A percentile compares a stretch with the other conserved stretches of the same genome.
phyloP scores from a whole-genome alignment of 2,329 filamentous ascomycete genomes.

The Bipolaris bicolor region DNA sequence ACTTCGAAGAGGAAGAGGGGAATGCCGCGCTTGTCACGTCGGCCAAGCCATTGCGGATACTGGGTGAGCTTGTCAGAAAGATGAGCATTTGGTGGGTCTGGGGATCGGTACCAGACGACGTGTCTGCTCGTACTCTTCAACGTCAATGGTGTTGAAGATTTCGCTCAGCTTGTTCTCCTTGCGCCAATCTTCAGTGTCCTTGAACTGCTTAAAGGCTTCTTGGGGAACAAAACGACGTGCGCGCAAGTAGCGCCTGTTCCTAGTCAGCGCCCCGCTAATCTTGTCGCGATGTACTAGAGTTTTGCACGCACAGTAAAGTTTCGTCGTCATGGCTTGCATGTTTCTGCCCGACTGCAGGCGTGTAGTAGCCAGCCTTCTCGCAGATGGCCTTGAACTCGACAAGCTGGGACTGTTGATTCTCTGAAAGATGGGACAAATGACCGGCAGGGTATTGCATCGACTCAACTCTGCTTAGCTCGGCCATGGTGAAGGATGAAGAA shows the following conservation, averaged over 20 bases:
- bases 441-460: slow-evolving; percentile 70
- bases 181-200: slow-evolving; percentile 87
- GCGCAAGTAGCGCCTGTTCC: slow-evolving; percentile 77
- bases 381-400: slow-evolving; percentile 73
- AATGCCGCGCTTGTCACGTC: slow-evolving; percentile 87
- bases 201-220: slow-evolving; percentile 83
- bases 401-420: slow-evolving; percentile 71
- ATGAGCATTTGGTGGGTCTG: slow-evolving; percentile 5
- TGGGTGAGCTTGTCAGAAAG: slow-evolving; percentile 48
- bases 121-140: slow-evolving; percentile 82
- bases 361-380: slow-evolving; percentile 69
- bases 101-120: slow-evolving; percentile 68
- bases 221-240: slow-evolving; percentile 79
- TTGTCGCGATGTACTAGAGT: slow-evolving; percentile 2
- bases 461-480: slow-evolving; percentile 46
- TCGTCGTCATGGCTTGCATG: slow-evolving; percentile 73
- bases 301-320: slow-evolving; percentile 66
- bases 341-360: slow-evolving; percentile 49
- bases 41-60: slow-evolving; percentile 96
- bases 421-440: slow-evolving; percentile 79
- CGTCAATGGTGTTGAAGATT: slow-evolving; percentile 85
- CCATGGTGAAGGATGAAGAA: slow-evolving; percentile 28
- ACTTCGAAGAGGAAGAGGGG: slow-evolving; percentile 93
- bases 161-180: slow-evolving; percentile 76
- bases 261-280: slow-evolving; percentile 33